Evolutionary conservation across 2,329 filamentous ascomycete species (phyloP), one percentile per base, ranked within the genome.

Genomic region (Xylaria hypoxylon): DNA sequence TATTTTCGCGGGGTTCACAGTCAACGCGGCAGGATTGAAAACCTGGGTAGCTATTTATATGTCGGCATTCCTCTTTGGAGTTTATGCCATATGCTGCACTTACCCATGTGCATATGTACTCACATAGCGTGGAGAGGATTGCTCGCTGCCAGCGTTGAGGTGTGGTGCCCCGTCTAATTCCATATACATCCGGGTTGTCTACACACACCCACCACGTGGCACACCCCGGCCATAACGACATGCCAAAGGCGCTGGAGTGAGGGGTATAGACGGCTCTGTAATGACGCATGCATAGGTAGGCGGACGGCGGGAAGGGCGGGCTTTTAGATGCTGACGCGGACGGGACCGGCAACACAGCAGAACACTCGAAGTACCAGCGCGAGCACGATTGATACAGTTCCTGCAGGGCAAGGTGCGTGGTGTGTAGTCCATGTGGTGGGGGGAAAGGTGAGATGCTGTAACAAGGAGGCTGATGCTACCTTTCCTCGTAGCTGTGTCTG

Each of bases 201-300:
- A 42, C 33, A 40, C 35, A 26, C 47, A 55, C 57, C 26, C 47
- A 55, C 57, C 26, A 38, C 51, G 57, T 56, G 24, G 22, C 28
- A 45, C 40, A 17, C 33, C 56, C 28, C 51, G 19, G 51, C 31
- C 42, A 45, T 51, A 62, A 53, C 44, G 33, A 51, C 50, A 44
- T 38, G 22, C 17, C 24, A 33, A 28, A 38, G 61, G 28, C 28
- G 26, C 40, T 45, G 24, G 31, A 28, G 19, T 17, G n/a, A 48
- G 61, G 61, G 50, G 17, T 65, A 60, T 11, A 62, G 61, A 33
- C 17, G 57, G 65, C 22, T n/a, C 26, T 42, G 19, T 5, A 26
- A 40, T 52, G 35, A 45, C 11, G n/a, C 19, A 24, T 28, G 55
- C 33, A 40, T 56, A 31, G 24, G 22, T 10, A 22, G 50, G 48